Conservation (phyloP, 352 stramenopile genomes). For the Globisporangium splendens region DNA sequence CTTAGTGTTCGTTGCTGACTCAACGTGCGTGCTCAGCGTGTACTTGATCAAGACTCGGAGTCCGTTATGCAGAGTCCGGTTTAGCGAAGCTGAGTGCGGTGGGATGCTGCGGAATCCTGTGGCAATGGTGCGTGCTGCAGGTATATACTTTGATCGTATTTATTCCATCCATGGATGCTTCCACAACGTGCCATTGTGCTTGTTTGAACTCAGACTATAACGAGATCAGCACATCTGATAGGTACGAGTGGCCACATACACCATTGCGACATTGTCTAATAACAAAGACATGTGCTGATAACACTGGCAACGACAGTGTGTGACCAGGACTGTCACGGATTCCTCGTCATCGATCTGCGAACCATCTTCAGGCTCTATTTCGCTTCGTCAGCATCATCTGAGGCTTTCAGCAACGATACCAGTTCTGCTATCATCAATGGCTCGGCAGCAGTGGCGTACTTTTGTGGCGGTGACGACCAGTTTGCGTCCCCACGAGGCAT, state of each 20-base stretch:
- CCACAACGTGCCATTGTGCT: background rate
- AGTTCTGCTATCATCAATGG: background rate
- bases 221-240: conserved; percentile 17
- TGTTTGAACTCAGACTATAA: conserved; percentile 2
- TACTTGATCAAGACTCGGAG: conserved; percentile 23
- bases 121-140: conserved; percentile 14
- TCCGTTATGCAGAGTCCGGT: conserved; percentile 21
- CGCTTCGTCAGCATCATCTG: background rate
- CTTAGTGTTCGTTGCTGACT: conserved; percentile 40
- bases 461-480: conserved; percentile 1
- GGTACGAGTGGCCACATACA: conserved; percentile 6
- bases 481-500: conserved; percentile 20
- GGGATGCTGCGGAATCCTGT: conserved; percentile 10
- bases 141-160: background rate
- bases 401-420: background rate
- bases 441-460: conserved; percentile 1
- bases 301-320: conserved; percentile 22
- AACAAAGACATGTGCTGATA: background rate
- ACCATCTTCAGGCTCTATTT: conserved; percentile 32
- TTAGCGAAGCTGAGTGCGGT: conserved; percentile 3
- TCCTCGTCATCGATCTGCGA: conserved; percentile 27
- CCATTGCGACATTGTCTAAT: background rate
- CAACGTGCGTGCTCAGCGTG: conserved; percentile 19
- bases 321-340: conserved; percentile 23
- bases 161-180: background rate